A percentile compares a stretch with the other conserved stretches of the same genome.
phyloP scores from a whole-genome alignment of 2,329 filamentous ascomycete species.

The Ophiostoma populinum region DNA sequence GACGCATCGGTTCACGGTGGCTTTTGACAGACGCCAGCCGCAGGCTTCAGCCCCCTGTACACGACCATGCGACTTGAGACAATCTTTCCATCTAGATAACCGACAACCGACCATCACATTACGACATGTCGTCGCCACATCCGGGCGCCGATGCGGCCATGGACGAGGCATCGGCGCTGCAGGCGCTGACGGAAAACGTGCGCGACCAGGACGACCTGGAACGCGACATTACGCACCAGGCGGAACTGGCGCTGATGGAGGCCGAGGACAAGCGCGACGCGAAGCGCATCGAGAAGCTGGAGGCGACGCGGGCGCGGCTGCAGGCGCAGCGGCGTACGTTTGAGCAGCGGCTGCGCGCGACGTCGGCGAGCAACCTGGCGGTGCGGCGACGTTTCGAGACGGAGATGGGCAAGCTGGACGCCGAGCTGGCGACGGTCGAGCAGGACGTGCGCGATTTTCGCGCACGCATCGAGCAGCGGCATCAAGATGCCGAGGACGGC shows the following conservation, averaged over 20 bases:
- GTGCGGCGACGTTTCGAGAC: slow-evolving; percentile 41
- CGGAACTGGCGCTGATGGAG: slow-evolving; percentile 40
- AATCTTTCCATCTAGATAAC: too few relatives aligned
- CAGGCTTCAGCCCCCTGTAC: too few relatives aligned
- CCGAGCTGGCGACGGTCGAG: slow-evolving; percentile 45
- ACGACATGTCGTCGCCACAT: neutral
- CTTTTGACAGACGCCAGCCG: too few relatives aligned
- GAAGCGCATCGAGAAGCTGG: slow-evolving; percentile 42
- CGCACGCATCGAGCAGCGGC: slow-evolving; percentile 60
- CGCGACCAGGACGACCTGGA: slow-evolving; percentile 83
- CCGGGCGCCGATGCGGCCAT: slow-evolving; percentile 13
- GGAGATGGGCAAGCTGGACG: slow-evolving; percentile 38
- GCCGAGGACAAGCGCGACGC: slow-evolving; percentile 46
- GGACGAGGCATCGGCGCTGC: slow-evolving; percentile 43
- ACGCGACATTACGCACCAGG: slow-evolving; percentile 57
- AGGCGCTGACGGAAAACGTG: slow-evolving; percentile 48
- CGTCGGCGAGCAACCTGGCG: slow-evolving; percentile 26
- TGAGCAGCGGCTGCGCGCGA: slow-evolving; percentile 25
- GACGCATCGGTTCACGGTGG: too few relatives aligned
- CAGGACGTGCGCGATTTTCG: slow-evolving; percentile 68
- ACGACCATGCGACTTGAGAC: too few relatives aligned
- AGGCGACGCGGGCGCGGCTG: slow-evolving; percentile 38
- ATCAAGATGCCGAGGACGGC: slow-evolving; percentile 20
- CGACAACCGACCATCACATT: too few relatives aligned
- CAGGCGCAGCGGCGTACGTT: slow-evolving; percentile 44